A percentile compares a stretch with the other conserved stretches of the same genome.
These are phyloP conservation scores for Penicillium griseofulvum DNA, from an alignment of 2,329 filamentous ascomycete species.

Conservation along the genomic window DNA sequence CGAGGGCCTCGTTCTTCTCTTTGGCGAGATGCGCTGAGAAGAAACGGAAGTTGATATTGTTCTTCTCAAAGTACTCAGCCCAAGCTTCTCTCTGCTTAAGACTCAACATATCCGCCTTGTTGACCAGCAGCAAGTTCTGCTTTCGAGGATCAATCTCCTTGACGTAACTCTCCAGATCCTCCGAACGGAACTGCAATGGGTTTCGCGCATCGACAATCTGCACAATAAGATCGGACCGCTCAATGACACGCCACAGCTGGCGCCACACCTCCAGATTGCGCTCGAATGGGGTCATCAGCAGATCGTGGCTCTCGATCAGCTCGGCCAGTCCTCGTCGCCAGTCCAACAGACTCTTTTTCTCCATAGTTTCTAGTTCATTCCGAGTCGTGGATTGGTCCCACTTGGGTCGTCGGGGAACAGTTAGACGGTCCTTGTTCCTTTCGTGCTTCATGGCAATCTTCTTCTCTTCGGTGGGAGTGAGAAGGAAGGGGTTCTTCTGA, in stretches of 20 bases:
- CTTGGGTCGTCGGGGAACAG: slow-evolving; percentile 81
- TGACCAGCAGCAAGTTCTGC: slow-evolving; percentile 87
- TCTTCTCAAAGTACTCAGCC: slow-evolving; percentile 80
- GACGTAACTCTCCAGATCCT: slow-evolving; percentile 90
- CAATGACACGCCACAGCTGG: slow-evolving; percentile 96
- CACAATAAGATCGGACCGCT: slow-evolving; percentile 90
- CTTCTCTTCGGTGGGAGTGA: slow-evolving; percentile 81
- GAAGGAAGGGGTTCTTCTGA: slow-evolving; percentile 90
- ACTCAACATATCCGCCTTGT: slow-evolving; percentile 99
- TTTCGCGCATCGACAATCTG: slow-evolving; percentile 98
- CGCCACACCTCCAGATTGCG: slow-evolving; percentile 97
- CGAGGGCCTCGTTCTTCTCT: slow-evolving; percentile 74
- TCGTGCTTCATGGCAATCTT: slow-evolving; percentile 76
- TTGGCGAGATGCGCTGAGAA: slow-evolving; percentile 93
- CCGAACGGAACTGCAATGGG: slow-evolving; percentile 87
- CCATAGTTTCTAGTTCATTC: slow-evolving; percentile 72
- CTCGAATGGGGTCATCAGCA: slow-evolving; percentile 97
- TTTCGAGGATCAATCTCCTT: slow-evolving; percentile 87
- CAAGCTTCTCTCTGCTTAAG: slow-evolving; percentile 74
- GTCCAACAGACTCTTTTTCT: slow-evolving; percentile 76
- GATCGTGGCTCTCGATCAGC: slow-evolving; percentile 86
- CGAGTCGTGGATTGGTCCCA: slow-evolving; percentile 87
- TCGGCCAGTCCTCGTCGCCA: slow-evolving; percentile 92
- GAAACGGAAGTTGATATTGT: slow-evolving; percentile 86
- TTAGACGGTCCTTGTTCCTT: slow-evolving; percentile 73